A percentile compares a stretch with the other conserved stretches of the same genome.
Evolutionary conservation across 331 rosid species (phyloP).

Genomic region (Phaseolus coccineus): DNA sequence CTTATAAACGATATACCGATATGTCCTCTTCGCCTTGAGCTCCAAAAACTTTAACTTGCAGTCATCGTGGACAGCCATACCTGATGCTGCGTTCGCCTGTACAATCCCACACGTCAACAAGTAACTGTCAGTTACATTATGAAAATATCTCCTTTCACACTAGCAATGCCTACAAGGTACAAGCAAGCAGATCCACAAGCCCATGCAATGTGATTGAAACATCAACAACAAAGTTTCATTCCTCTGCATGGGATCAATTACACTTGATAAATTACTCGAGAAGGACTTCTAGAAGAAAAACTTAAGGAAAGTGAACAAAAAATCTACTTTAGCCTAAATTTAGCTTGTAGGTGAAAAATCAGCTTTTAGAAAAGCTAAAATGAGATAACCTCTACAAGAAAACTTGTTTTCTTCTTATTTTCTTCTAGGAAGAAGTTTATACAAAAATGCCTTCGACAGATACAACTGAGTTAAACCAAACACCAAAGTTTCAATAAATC

Average conservation of each 20-base stretch:
- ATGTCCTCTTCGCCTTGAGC: constrained; percentile 82
- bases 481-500: constrained; percentile 11
- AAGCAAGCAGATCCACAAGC: not conserved
- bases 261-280: not conserved
- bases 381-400: not conserved
- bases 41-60: constrained; percentile 83
- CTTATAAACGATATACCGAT: constrained; percentile 72
- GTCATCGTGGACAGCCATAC: constrained; percentile 87
- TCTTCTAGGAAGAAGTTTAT: too few relatives aligned
- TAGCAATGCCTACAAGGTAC: not conserved
- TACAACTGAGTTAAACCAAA: not conserved
- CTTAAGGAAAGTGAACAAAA: too few relatives aligned
- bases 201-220: not conserved
- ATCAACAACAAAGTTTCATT: not conserved
- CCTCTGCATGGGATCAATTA: not conserved
- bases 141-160: constrained; percentile 12
- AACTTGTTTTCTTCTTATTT: too few relatives aligned
- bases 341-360: not conserved
- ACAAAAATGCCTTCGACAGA: not conserved
- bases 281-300: not conserved
- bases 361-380: not conserved
- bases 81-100: constrained; percentile 87
- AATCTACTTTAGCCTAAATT: too few relatives aligned
- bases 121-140: not conserved
- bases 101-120: constrained; percentile 38